These are phyloP conservation scores for Botryotinia convoluta DNA, from an alignment of 2,329 filamentous ascomycete genomes.

Conservation along the genomic window DNA sequence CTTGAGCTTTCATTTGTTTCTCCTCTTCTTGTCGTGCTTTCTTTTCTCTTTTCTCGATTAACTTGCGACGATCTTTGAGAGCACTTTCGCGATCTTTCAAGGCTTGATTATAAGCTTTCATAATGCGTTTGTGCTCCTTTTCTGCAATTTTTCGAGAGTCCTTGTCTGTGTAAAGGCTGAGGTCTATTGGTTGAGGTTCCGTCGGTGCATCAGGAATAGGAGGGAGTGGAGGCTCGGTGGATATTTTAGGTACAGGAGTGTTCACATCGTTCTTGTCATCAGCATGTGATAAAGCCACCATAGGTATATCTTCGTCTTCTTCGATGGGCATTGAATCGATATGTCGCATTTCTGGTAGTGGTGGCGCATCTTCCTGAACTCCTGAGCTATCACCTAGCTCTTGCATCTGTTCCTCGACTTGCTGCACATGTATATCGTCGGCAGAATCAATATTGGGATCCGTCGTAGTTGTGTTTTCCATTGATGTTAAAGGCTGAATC, in stretches of 20 bases:
- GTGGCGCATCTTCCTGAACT: conserved; percentile 30
- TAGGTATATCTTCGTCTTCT: conserved; percentile 31
- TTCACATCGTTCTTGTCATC: neutral
- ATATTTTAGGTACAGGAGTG: conserved; percentile 5
- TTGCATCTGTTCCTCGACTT: conserved; percentile 34
- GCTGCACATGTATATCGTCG: conserved; percentile 39
- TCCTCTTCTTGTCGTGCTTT: conserved; percentile 43
- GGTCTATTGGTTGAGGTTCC: conserved; percentile 55
- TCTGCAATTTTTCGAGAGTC: conserved; percentile 65
- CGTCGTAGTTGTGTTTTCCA: conserved; percentile 36
- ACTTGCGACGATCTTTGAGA: conserved; percentile 60
- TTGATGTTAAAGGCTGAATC: conserved; percentile 40
- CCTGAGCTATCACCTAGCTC: conserved; percentile 33
- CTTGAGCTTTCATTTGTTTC: conserved; percentile 39
- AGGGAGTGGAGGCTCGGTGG: conserved; percentile 45
- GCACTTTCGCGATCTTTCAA: conserved; percentile 65
- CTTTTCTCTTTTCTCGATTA: conserved; percentile 51
- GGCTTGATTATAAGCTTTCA: conserved; percentile 64
- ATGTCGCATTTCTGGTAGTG: conserved; percentile 37
- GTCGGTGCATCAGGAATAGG: conserved; percentile 51
- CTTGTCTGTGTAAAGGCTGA: conserved; percentile 59
- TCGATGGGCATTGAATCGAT: conserved; percentile 44
- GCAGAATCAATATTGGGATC: conserved; percentile 30
- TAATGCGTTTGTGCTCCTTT: conserved; percentile 60
- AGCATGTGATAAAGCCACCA: neutral